Evolutionary conservation across 352 stramenopile species (phyloP), one percentile per base, ranked within the genome.

Genomic region (Phytophthora agathidicida): DNA sequence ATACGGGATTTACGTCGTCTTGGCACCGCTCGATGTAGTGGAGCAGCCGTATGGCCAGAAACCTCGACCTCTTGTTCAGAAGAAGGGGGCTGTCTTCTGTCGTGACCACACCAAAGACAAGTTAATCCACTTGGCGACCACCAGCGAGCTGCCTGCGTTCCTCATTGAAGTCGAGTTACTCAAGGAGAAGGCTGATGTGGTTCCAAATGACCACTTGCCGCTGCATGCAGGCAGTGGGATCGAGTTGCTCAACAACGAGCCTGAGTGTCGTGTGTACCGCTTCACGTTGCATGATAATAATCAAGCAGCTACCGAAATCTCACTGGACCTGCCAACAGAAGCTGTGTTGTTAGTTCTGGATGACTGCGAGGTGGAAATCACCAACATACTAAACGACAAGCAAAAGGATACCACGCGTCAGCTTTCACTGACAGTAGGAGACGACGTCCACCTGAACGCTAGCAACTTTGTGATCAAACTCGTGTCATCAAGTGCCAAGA

Each of bases 161-260:
- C 74, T 84, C 41, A 65, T 87, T 37, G 77, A 87, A 42, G 65
- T 87, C 11, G 77, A 87, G 46, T 32, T 86, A 11, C 61, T 83
- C 17, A 69, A 65, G 31, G 68, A 81, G n/a, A 68, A 77, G 37
- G 50, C 32, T 16, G 52, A 61, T 6, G 16, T 83, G 8, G 20
- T 39, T 8, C 44, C 55, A 27, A 57, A 75, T 24, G 41, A 22
- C 11, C 26, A 74, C 7, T 31, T 77, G 7, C 55, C 71, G 7
- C 31, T 68, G 45, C 71, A 77, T 36, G 24, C 51, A 17, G 47
- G 27, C 20, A 30, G 24, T 3, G 70, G 59, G 2, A 23, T 80
- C n/a, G 53, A 61, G 33, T 35, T 73, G 3, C 53, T 82, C 16
- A 58, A 85, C 6, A 65, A 78, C 19, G 67, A 73, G 27, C 46